phyloP scores from a whole-genome alignment of 2,329 filamentous ascomycete genomes.

The Domatiomyces globalis region DNA sequence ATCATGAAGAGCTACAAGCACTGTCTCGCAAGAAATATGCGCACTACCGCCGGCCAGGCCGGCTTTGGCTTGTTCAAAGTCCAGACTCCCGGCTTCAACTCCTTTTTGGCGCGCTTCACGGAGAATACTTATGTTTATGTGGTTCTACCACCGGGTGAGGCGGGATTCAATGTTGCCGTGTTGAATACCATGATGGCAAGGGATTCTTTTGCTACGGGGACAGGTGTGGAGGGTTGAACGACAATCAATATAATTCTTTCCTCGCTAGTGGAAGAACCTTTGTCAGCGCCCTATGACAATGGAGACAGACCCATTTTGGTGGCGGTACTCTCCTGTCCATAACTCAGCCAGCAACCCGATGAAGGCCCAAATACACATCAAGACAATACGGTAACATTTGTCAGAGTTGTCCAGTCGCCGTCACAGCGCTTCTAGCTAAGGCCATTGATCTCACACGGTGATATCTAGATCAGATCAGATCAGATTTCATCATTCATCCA shows the following conservation, averaged over 20 bases:
- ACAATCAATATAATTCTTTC: not conserved
- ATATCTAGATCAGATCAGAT: too few relatives aligned
- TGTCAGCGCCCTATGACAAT: too few relatives aligned
- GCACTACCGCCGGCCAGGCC: conserved; percentile 29
- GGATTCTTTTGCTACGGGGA: conserved; percentile 55
- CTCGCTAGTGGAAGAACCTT: too few relatives aligned
- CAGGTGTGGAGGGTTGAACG: conserved; percentile 16
- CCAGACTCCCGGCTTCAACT: conserved; percentile 56
- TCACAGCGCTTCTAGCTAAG: too few relatives aligned
- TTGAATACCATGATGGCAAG: conserved; percentile 80
- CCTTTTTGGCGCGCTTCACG: conserved; percentile 90
- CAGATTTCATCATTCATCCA: too few relatives aligned
- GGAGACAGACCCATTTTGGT: too few relatives aligned
- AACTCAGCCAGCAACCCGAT: too few relatives aligned
- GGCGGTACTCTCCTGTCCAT: too few relatives aligned
- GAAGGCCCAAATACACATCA: too few relatives aligned
- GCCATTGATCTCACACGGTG: too few relatives aligned
- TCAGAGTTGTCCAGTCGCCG: too few relatives aligned
- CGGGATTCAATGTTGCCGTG: conserved; percentile 77
- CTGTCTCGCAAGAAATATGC: conserved; percentile 35
- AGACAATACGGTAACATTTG: too few relatives aligned
- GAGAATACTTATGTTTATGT: conserved; percentile 96
- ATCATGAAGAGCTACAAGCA: conserved; percentile 99
- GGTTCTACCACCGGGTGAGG: conserved; percentile 79
- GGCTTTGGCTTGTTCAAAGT: conserved; percentile 35